Base-by-base conservation (phyloP, 164 flowering plant species). In the Macadamia tetraphylla region DNA sequence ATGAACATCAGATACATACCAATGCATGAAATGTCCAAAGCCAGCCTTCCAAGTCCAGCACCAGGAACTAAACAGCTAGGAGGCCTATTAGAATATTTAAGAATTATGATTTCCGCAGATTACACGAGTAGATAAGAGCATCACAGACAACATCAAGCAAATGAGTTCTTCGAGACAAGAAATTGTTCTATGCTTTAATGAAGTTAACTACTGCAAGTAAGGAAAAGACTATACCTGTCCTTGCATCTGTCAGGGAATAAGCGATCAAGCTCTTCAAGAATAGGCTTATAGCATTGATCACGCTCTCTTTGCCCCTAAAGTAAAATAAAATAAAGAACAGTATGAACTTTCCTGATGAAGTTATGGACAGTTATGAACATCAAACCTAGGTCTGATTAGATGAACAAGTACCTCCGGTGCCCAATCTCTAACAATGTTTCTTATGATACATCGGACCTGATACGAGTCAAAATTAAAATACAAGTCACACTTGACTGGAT, bases 401-500 rank as follows among this genome's bases (percentile, higher is more conserved):
- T 55, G 11, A 52, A 68, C 43, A 58, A 67, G 31, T 88, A 95
- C 99, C 98, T 95, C 99, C 55, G 76, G 75, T 55, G 97, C 91
- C 99, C 98, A 95, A 74, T 95, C 99, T 76, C 99, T 84, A 40
- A 90, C 98, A 55, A 95, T 88, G 70, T 88, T 95, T 76, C 99
- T 84, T 75, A 95, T 76, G 44, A 92, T 85, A 80, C 99, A 95
- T 29, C 96, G 91, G 58, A 95, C 99, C 99, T 92, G 81, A 63
- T 43, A 75, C 3, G n/a, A 59, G 48, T 11, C 44, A 18, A 18
- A 66, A 68, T 59, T 17, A 10, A 64, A 30, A 60, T 72, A 15
- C 15, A 61, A 29, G 30, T 32, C 11, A 66, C 13, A 29, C 49
- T 17, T 31, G 52, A 51, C 52, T 29, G 53, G 42, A 66, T 40